Conservation (phyloP, 75 land plant species). For the Pinus tabuliformis region DNA sequence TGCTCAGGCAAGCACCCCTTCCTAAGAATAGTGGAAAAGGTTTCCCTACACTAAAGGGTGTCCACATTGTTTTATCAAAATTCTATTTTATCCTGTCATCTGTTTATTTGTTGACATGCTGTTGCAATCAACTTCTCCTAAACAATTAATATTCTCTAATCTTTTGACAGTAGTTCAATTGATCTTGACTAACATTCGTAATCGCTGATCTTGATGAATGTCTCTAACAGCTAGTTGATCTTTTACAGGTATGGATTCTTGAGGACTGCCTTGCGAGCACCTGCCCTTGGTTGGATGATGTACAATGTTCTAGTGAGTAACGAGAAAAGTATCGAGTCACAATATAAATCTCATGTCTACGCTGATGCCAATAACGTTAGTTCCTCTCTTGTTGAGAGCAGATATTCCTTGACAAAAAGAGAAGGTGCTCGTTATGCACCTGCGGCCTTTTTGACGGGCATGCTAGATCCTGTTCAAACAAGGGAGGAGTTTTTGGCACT, state of each 20-base stretch:
- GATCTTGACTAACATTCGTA: no score
- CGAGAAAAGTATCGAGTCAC: conserved; percentile 79
- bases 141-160: not conserved
- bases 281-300: conserved; percentile 96
- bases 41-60: no score
- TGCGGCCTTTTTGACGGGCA: conserved; percentile 92
- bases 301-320: conserved; percentile 95
- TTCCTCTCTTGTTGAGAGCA: conserved; percentile 57
- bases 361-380: conserved; percentile 87
- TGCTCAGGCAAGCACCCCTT: no score
- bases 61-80: no score
- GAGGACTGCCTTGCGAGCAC: conserved; percentile 72
- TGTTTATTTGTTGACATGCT: no score
- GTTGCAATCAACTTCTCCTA: not conserved
- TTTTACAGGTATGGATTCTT: conserved; percentile 70
- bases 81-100: no score
- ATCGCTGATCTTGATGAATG: not conserved
- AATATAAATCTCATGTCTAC: conserved; percentile 95
- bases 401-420: conserved; percentile 69
- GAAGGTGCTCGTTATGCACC: conserved; percentile 93
- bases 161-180: not conserved
- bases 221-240: not conserved
- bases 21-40: no score
- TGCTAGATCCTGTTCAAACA: conserved; percentile 76
- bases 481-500: conserved; percentile 81